Base-by-base conservation (phyloP, 371 early-diverging fungal species). In the Mucor sp. region DNA sequence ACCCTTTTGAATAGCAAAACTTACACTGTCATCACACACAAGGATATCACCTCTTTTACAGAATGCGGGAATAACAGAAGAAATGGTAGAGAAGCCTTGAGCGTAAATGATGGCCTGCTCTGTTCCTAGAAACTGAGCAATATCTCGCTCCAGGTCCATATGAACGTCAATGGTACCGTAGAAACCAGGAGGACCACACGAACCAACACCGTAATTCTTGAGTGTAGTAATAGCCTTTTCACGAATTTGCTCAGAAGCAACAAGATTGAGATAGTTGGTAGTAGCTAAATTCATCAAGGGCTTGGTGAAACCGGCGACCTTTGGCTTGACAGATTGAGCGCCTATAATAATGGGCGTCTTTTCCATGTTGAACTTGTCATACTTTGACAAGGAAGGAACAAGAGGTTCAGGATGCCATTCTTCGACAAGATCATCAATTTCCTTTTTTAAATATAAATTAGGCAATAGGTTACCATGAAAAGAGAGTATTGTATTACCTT, bases 131-230 rank as follows among this genome's bases (percentile, higher is more conserved):
- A 97, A 95, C 9, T 85, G 79, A 4, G 98, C 95, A 63, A 99
- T 79, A 50, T 91, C 90, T 62, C 88, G 87, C 81, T 99, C 99
- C 47, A 99, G 85, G 58, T 97, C 91, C 86, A 98, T 90, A 74
- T 99, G 99, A 12, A 99, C 93, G 80, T 99, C 99, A 74, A 84
- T 81, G 15, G 99, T 99, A 63, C 99, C 99, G 80, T 99, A 99
- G 78, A 99, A 99, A n/a, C 99, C 99, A 6, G 98, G 94, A 6
- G 99, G 99, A 14, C 96, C 97, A 77, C 99, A 99, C 3, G 99
- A 93, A 23, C 99, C 99, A 33, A 99, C 98, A 62, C 99, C 99
- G 79, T 99, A 99, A 62, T 94, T 91, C 69, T 90, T 89, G 39
- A 99, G 89, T 4, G 95, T 95, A 17, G 87, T 86, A 58, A 95